Base-by-base conservation (phyloP, 2,329 filamentous ascomycete genomes). In the Huntiella bhutanensis region DNA sequence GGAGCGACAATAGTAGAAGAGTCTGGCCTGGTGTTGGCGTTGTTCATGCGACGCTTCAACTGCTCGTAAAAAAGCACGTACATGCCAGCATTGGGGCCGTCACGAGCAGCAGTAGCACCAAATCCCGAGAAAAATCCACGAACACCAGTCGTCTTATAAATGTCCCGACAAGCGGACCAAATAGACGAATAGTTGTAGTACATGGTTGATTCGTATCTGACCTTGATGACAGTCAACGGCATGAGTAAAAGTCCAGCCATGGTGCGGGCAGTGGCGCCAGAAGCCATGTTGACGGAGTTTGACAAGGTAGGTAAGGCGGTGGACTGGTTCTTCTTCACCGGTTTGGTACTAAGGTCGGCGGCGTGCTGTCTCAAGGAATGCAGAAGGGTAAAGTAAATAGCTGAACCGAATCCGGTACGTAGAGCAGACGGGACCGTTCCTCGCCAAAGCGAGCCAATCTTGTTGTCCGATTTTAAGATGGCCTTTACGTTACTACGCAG, bases 21-120 rank as follows among this genome's bases (percentile, higher is more conserved):
- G 10, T 50, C 50, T 16, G 39, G 13, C 5, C 17, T 13, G 33
- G 33, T 47, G 40, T 48, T 43, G 43, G 51, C 15, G 47, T 13
- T 17, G 40, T 66, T 66, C 11, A 91, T 64, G 11, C 68, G 65
- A 43, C 68, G 72, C 62, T 93, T 93, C 48, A 77, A 70, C 57
- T 83, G 73, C 64, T 98, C 91, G 62, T 98, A 98, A 54, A 94
- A 82, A 5, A 95, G 66, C 1, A 98, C 85, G 57, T 98, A 98
- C 12, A 95, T 68, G 0, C 91, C 91, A 0, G 91, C 91, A 59
- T 96, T 96, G 0, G 91, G 91, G n/a, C 87, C 91, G 61, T 98
- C 91, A 40, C 91, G 73, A 22, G 93, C 75, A 1, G 91, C 85
- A 0, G 91, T 98, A 1, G 88, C 91, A 37, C 91, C 91, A 57